Percentiles rank a stretch among this genome's conserved stretches.
These are phyloP conservation scores for Hypoxylon cercidicola DNA, from an alignment of 495 filamentous ascomycete species.

Conservation along the genomic window DNA sequence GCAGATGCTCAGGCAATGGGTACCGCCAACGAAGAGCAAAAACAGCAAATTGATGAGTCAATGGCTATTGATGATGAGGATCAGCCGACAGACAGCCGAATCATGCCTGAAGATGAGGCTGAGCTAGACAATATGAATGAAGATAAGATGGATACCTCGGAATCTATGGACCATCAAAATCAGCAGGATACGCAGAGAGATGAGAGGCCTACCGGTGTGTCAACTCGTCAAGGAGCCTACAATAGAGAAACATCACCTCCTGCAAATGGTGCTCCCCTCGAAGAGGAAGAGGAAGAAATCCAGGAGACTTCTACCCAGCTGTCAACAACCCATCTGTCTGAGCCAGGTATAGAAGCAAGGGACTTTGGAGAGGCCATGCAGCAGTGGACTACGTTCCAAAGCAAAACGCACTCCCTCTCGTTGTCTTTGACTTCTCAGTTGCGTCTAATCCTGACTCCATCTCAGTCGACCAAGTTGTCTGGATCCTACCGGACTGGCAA, in stretches of 20 bases:
- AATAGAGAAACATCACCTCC: constrained; percentile 43
- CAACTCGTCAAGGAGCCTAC: constrained; percentile 60
- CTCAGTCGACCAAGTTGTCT: constrained; percentile 93
- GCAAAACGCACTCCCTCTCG: constrained; percentile 83
- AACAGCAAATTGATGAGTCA: constrained; percentile 79
- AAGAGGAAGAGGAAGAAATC: constrained; percentile 66
- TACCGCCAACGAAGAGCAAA: constrained; percentile 86
- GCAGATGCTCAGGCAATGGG: constrained; percentile 92
- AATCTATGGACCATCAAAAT: constrained; percentile 47
- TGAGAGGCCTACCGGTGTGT: constrained; percentile 54
- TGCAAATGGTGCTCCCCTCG: constrained; percentile 24
- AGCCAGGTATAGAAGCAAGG: constrained; percentile 47
- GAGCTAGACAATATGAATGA: constrained; percentile 60
- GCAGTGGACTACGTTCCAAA: constrained; percentile 87
- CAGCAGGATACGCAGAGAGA: constrained; percentile 56
- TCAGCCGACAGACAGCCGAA: constrained; percentile 44
- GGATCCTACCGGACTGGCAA: constrained; percentile 98
- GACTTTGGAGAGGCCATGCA: constrained; percentile 71
- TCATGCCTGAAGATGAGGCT: constrained; percentile 60
- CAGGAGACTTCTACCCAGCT: constrained; percentile 79
- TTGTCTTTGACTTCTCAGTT: constrained; percentile 91
- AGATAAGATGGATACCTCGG: constrained; percentile 52
- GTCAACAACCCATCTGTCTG: constrained; percentile 74
- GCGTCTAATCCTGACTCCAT: constrained; percentile 92
- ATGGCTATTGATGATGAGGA: constrained; percentile 84